phyloP scores from a whole-genome alignment of 202 grass and related monocot genomes.

The Panicum hallii region DNA sequence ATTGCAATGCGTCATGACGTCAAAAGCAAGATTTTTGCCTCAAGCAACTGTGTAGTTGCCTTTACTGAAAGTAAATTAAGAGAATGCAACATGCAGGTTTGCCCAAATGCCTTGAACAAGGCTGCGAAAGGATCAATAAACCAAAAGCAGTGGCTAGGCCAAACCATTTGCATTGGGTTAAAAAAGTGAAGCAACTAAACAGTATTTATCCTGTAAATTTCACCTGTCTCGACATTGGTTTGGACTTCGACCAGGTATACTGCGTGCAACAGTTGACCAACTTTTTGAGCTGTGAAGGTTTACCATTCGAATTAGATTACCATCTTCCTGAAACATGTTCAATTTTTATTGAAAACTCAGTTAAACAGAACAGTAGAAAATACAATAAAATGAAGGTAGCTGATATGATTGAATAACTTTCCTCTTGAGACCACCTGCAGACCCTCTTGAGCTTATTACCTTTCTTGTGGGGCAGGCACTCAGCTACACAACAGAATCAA shows the following conservation, averaged over 20 bases:
- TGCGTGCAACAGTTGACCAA: constrained; percentile 51
- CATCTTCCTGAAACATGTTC: constrained; percentile 63
- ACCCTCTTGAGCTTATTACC: constrained; percentile 37
- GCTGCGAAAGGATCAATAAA: constrained; percentile 1
- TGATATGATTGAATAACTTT: constrained; percentile 37
- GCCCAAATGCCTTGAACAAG: background rate
- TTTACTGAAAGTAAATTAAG: background rate
- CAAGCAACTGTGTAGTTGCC: background rate
- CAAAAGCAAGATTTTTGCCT: constrained; percentile 5
- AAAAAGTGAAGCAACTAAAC: constrained; percentile 17
- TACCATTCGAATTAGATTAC: constrained; percentile 52
- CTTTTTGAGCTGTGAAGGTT: constrained; percentile 36
- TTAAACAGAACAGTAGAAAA: constrained; percentile 9
- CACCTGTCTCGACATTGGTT: constrained; percentile 58
- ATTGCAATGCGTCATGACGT: background rate
- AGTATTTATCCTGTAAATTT: constrained; percentile 18
- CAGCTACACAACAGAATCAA: constrained; percentile 32
- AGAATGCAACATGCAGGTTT: background rate
- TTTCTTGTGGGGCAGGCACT: constrained; percentile 24
- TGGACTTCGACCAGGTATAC: constrained; percentile 48
- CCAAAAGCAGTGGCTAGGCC: background rate
- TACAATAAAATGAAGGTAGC: constrained; percentile 10
- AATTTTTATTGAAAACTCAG: constrained; percentile 15
- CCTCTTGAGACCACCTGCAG: constrained; percentile 42
- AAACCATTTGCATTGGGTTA: constrained; percentile 12